These are phyloP conservation scores for Cocos nucifera DNA, from an alignment of 176 grass and related monocot species.

Conservation along the genomic window DNA sequence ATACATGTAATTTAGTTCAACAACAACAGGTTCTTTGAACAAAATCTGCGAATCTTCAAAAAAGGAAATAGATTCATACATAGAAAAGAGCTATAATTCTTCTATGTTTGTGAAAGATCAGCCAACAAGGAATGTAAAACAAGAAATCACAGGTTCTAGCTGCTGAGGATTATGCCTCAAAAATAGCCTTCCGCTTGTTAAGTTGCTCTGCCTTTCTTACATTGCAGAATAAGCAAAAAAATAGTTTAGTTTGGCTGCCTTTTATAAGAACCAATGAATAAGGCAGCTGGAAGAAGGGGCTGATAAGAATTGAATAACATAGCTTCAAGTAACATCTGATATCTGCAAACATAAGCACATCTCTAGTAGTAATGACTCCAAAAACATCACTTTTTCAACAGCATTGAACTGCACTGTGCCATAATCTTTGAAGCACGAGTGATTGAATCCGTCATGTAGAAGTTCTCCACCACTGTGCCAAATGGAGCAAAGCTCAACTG, in stretches of 20 bases:
- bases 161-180: neutral
- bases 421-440: conserved; percentile 96
- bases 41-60: too few relatives aligned
- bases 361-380: neutral
- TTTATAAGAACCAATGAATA: conserved; percentile 18
- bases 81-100: too few relatives aligned
- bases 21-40: too few relatives aligned
- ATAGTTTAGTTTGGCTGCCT: conserved; percentile 40
- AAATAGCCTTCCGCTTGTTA: conserved; percentile 24
- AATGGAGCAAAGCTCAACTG: conserved; percentile 55
- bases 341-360: conserved; percentile 15
- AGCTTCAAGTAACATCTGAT: conserved; percentile 3
- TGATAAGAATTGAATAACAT: conserved; percentile 10
- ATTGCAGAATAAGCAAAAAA: conserved; percentile 19
- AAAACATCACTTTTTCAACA: conserved; percentile 64
- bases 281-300: conserved; percentile 35
- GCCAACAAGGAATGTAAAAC: neutral
- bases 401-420: conserved; percentile 82
- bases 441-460: conserved; percentile 95
- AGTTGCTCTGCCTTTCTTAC: conserved; percentile 36
- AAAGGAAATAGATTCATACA: too few relatives aligned
- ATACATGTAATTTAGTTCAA: too few relatives aligned
- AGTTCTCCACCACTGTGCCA: conserved; percentile 56
- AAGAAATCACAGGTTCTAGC: neutral
- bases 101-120: too few relatives aligned